These are phyloP conservation scores for Litsea cubeba DNA, from an alignment of 164 flowering plant species.

Conservation along the genomic window DNA sequence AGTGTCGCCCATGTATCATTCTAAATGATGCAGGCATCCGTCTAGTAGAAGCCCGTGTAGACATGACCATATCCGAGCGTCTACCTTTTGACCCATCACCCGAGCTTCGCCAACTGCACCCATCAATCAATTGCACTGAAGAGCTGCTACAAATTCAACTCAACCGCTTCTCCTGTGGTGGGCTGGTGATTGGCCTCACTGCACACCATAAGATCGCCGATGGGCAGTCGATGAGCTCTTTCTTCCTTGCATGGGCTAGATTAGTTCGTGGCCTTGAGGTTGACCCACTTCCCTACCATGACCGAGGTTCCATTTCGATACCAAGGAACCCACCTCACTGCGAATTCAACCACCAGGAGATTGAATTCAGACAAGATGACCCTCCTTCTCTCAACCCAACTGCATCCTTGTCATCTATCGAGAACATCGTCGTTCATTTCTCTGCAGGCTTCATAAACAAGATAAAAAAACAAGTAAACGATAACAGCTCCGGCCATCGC, in stretches of 20 bases:
- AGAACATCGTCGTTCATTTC: conserved; percentile 16
- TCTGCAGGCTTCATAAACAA: conserved; percentile 18
- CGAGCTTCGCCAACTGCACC: not conserved
- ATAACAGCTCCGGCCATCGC: not conserved
- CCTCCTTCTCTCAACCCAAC: not conserved
- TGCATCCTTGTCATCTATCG: not conserved
- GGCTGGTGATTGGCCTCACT: conserved; percentile 3
- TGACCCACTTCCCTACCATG: conserved; percentile 8
- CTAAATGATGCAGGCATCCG: conserved; percentile 14
- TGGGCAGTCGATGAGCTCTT: conserved; percentile 5
- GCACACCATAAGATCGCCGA: conserved; percentile 3
- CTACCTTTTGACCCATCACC: not conserved
- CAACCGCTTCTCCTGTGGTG: not conserved
- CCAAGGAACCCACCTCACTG: conserved; percentile 7
- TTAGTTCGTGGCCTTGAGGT: conserved; percentile 4
- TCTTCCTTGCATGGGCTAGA: conserved; percentile 9
- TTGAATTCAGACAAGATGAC: not conserved
- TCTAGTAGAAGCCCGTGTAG: conserved; percentile 7
- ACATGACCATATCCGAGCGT: not conserved
- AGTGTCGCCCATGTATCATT: conserved; percentile 1
- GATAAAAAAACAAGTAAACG: conserved; percentile 17
- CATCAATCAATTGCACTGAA: conserved; percentile 1
- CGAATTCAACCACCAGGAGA: conserved; percentile 7
- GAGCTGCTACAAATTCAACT: conserved; percentile 6
- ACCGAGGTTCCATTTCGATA: not conserved